Evolutionary conservation across 2,329 filamentous ascomycete species (phyloP).

Genomic region (Leptodontidium sp.): DNA sequence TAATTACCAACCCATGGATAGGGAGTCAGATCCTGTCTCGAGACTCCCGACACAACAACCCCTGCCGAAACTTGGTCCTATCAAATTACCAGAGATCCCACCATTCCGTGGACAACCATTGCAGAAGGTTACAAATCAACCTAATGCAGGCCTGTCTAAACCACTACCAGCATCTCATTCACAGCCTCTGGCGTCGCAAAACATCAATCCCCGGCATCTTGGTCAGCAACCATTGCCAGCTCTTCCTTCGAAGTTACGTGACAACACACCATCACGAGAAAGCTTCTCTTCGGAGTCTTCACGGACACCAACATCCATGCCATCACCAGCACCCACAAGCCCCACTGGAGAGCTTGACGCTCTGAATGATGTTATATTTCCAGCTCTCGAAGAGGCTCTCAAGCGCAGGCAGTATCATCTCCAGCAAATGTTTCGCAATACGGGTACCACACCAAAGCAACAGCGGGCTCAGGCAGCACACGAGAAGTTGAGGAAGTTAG

Average conservation of each 20-base stretch:
- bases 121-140: slow-evolving; percentile 45
- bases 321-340: slow-evolving; percentile 63
- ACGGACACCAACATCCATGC: slow-evolving; percentile 59
- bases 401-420: slow-evolving; percentile 76
- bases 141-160: slow-evolving; percentile 39
- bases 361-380: slow-evolving; percentile 89
- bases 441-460: slow-evolving; percentile 62
- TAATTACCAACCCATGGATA: slow-evolving; percentile 36
- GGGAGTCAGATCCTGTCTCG: slow-evolving; percentile 31
- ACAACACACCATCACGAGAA: slow-evolving; percentile 45
- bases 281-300: slow-evolving; percentile 39
- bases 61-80: slow-evolving; percentile 47
- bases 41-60: slow-evolving; percentile 47
- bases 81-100: slow-evolving; percentile 49
- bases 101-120: slow-evolving; percentile 46
- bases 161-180: slow-evolving; percentile 38
- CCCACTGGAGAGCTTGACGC: slow-evolving; percentile 80
- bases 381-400: slow-evolving; percentile 89
- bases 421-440: slow-evolving; percentile 48
- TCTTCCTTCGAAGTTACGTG: slow-evolving; percentile 46
- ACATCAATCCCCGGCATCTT: slow-evolving; percentile 40
- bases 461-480: slow-evolving; percentile 77
- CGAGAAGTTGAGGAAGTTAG: slow-evolving; percentile 81
- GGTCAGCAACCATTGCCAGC: slow-evolving; percentile 45
- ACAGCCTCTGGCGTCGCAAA: slow-evolving; percentile 39